Percentiles rank a stretch among this genome's conserved stretches.
Conservation (phyloP, 1,284 basidiomycete species). For the Cutaneotrichosporon mucoides region DNA sequence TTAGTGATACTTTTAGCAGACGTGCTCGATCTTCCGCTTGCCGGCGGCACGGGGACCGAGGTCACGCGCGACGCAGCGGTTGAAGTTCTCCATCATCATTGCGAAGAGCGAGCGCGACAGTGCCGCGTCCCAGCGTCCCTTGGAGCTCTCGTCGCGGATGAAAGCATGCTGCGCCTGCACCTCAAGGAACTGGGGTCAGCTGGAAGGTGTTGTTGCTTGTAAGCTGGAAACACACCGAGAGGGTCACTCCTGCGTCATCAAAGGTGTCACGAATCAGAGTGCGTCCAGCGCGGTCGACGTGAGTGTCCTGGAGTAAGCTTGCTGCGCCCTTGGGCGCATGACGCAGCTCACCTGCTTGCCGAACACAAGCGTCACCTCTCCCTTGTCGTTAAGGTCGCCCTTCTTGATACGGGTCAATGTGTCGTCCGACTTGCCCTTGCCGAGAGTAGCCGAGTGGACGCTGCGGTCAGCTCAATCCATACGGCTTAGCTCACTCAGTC, state of each 20-base stretch:
- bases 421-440: constrained; percentile 74
- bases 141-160: constrained; percentile 81
- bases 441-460: constrained; percentile 76
- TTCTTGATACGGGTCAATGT: constrained; percentile 65
- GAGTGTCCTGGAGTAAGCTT: constrained; percentile 60
- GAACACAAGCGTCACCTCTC: constrained; percentile 87
- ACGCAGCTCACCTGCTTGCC: constrained; percentile 68
- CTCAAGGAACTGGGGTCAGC: constrained; percentile 66
- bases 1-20: constrained; percentile 56
- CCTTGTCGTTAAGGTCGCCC: constrained; percentile 70
- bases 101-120: constrained; percentile 72
- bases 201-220: background rate
- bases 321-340: constrained; percentile 7
- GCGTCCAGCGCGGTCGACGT: constrained; percentile 76
- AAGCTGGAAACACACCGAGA: constrained; percentile 55
- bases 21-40: constrained; percentile 61
- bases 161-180: constrained; percentile 93
- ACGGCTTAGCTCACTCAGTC: constrained; percentile 57
- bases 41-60: constrained; percentile 61
- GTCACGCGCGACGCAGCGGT: constrained; percentile 74
- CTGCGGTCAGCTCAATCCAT: constrained; percentile 20
- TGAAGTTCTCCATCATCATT: constrained; percentile 91
- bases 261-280: constrained; percentile 75
- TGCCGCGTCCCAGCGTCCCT: constrained; percentile 90
- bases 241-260: constrained; percentile 68